Evolutionary conservation across 495 filamentous ascomycete genomes (phyloP), one percentile per base, ranked within the genome.

Genomic region (Aspergillus nidulans): DNA sequence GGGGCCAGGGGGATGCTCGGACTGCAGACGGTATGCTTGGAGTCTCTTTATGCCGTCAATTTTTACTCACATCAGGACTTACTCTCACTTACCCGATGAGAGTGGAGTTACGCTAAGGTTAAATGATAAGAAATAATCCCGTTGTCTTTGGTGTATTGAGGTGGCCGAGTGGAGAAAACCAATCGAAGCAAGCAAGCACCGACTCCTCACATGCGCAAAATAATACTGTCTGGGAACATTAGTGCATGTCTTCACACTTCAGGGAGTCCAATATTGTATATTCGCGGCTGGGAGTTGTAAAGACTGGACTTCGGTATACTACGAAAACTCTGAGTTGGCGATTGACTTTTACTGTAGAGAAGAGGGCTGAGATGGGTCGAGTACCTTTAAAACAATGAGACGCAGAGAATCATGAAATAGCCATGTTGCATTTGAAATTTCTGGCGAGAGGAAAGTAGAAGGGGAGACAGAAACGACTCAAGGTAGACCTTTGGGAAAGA

Each of bases 201-300:
- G 73, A 60, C 42, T 79, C 79, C 51, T 79, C 75, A 48, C 81
- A 85, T 5, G 83, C 82, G 4, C 81, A 83, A 86, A 8, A 85
- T 65, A 47, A 72, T 53, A 18, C 69, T 71, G 12, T 74, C 77
- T 0, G 73, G 69, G 6, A 64, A 59, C 83, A 77, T 52, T 83
- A 76, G 57, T 85, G 81, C 12, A 86, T 46, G 64, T 86, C 83
- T 52, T 86, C 83, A 57, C 81, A 84, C 28, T 80, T 69, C 25
- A 75, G 56, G 0, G 82, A 83, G 59, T 83, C 79, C 63, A 42
- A 86, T 80, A 20, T 59, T 53, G 47, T 66, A 57, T 5, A 75
- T 64, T 5, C 67, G 5, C 40, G 21, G 26, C 4, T 20, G 1
- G 36, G 18, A 26, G 47, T n/a, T 8, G 32, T 16, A 8, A 40